These are phyloP conservation scores for Viola odorata DNA, from an alignment of 345 rosid genomes.

Conservation along the genomic window DNA sequence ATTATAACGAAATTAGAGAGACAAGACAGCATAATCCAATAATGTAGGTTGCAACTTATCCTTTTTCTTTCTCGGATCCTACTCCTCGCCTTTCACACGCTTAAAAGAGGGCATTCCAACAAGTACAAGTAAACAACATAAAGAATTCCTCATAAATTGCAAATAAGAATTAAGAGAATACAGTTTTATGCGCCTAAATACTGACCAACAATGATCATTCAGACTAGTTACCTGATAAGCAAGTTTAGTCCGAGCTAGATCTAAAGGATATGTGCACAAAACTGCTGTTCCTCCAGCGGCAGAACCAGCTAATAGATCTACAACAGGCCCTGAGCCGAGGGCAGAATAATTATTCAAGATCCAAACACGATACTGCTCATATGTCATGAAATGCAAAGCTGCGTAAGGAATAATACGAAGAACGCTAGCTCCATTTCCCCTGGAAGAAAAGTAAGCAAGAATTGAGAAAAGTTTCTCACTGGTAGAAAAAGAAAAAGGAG, in stretches of 20 bases:
- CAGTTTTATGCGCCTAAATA: too few species aligned
- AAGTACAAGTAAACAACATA: too few species aligned
- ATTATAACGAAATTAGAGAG: neutral
- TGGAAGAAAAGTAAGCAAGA: conserved; percentile 22
- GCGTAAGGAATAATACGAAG: conserved; percentile 93
- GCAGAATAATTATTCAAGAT: conserved; percentile 62
- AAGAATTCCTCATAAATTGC: neutral
- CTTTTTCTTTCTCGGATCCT: too few species aligned
- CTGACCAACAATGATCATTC: too few species aligned
- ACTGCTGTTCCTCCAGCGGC: conserved; percentile 97
- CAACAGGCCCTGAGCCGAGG: conserved; percentile 75
- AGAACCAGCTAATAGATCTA: conserved; percentile 95
- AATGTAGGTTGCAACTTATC: too few species aligned
- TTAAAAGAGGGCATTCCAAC: too few species aligned
- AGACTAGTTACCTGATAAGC: conserved; percentile 75
- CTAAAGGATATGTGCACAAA: conserved; percentile 88
- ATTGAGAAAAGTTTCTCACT: conserved; percentile 8
- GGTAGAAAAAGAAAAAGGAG: conserved; percentile 1
- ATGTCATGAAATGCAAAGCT: conserved; percentile 92
- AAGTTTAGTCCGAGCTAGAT: conserved; percentile 93
- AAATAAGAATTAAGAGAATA: neutral
- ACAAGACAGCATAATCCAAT: neutral
- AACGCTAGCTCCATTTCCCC: conserved; percentile 98
- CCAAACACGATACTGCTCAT: conserved; percentile 87
- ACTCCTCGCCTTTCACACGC: too few species aligned